Percentiles rank a stretch among this genome's conserved stretches.
Conservation (phyloP, 176 grass and related monocot species). For the Musa acuminata region DNA sequence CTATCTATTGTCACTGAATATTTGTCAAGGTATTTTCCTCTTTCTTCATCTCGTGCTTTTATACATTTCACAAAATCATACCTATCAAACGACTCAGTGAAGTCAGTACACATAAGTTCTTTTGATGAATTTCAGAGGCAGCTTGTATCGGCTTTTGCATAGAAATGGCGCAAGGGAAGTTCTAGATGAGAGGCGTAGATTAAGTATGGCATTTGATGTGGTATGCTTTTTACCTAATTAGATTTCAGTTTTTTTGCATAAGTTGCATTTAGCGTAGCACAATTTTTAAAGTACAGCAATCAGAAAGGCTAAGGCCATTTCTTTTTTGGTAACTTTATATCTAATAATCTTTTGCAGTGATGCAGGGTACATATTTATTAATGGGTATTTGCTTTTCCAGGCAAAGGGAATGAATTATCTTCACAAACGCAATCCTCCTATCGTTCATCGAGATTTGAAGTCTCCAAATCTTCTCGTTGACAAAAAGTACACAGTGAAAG, state of each 20-base stretch:
- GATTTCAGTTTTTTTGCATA: too few relatives aligned
- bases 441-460: constrained; percentile 82
- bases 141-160: constrained; percentile 69
- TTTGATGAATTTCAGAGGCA: constrained; percentile 45
- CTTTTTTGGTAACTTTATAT: too few relatives aligned
- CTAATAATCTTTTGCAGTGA: too few relatives aligned
- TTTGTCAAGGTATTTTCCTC: constrained; percentile 45
- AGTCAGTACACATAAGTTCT: neutral
- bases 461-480: constrained; percentile 77
- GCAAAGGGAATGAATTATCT: constrained; percentile 93
- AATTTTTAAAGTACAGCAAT: too few relatives aligned
- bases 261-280: too few relatives aligned
- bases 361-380: too few relatives aligned
- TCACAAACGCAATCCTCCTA: constrained; percentile 78
- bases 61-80: neutral
- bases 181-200: constrained; percentile 54
- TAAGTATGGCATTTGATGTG: constrained; percentile 91
- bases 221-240: constrained; percentile 36
- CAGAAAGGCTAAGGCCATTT: too few relatives aligned
- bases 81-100: neutral
- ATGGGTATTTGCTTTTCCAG: constrained; percentile 24
- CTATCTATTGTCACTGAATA: constrained; percentile 86
- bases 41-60: constrained; percentile 2
- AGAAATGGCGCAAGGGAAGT: constrained; percentile 39
- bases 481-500: constrained; percentile 86